Conservation (phyloP, 768 basidiomycete species). For the Russula ochroleuca region DNA sequence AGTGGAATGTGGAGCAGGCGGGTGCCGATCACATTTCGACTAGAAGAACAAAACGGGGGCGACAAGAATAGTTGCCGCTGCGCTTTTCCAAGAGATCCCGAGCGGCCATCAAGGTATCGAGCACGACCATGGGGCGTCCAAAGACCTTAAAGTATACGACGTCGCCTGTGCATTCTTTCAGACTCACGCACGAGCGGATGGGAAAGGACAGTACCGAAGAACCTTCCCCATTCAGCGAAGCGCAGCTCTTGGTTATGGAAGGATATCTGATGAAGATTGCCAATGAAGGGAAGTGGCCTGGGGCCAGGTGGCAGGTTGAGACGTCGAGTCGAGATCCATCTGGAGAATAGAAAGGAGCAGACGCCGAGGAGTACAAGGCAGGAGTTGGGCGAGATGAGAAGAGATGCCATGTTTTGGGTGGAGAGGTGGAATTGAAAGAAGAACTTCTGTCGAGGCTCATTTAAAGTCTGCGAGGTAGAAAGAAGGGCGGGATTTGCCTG, state of each 20-base stretch:
- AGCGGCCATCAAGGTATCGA: constrained; percentile 36
- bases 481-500: constrained; percentile 10
- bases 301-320: constrained; percentile 33
- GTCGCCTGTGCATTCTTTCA: constrained; percentile 30
- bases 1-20: not conserved
- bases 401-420: not conserved
- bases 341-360: constrained; percentile 24
- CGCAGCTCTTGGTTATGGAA: constrained; percentile 29
- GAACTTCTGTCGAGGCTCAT: not conserved
- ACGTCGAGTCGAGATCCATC: constrained; percentile 24
- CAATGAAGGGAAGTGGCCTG: constrained; percentile 32
- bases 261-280: constrained; percentile 34
- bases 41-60: constrained; percentile 33
- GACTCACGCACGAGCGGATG: not conserved
- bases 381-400: constrained; percentile 5
- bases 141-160: constrained; percentile 35
- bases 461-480: constrained; percentile 1
- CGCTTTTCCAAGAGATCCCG: constrained; percentile 37
- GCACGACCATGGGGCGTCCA: constrained; percentile 32
- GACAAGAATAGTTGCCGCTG: constrained; percentile 35
- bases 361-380: constrained; percentile 10
- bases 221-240: constrained; percentile 32
- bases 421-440: constrained; percentile 2
- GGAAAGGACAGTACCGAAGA: constrained; percentile 31
- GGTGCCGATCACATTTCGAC: constrained; percentile 30